phyloP scores from a whole-genome alignment of 768 basidiomycete genomes.

The Mycena indigotica region DNA sequence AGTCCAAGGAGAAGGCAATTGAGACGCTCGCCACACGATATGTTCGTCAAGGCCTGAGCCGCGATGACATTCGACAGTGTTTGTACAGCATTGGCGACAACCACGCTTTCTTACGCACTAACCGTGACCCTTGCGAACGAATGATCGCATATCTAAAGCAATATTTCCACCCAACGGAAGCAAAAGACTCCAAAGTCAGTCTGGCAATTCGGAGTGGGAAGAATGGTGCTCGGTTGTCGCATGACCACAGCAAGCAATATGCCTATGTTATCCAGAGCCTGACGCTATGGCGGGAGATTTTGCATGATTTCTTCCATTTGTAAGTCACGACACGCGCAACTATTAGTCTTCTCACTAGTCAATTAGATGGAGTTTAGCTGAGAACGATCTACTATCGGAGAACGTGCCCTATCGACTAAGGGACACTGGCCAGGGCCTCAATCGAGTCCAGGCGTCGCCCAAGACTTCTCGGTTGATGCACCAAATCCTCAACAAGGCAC shows the following conservation, averaged over 20 bases:
- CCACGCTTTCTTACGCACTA: conserved; percentile 82
- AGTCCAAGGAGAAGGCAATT: conserved; percentile 81
- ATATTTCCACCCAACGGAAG: conserved; percentile 74
- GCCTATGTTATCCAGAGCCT: conserved; percentile 85
- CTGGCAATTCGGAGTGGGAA: conserved; percentile 82
- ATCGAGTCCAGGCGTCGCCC: conserved; percentile 83
- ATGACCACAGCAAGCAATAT: conserved; percentile 84
- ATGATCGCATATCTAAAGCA: conserved; percentile 79
- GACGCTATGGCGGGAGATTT: conserved; percentile 83
- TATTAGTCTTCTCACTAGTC: background rate
- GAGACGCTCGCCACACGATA: conserved; percentile 71
- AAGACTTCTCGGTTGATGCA: conserved; percentile 94
- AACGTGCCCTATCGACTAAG: conserved; percentile 75
- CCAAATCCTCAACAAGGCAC: conserved; percentile 79
- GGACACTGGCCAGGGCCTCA: conserved; percentile 89
- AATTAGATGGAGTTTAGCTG: conserved; percentile 48
- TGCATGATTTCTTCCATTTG: conserved; percentile 88
- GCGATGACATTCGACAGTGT: conserved; percentile 74
- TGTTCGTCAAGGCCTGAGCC: conserved; percentile 55
- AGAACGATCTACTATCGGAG: conserved; percentile 80
- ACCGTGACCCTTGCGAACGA: conserved; percentile 85
- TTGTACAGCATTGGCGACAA: conserved; percentile 90
- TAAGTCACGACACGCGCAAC: conserved; percentile 59
- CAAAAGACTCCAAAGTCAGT: conserved; percentile 63
- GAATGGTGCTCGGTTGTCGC: conserved; percentile 78